phyloP scores from a whole-genome alignment of 495 filamentous ascomycete species.

The Mycothermus thermophilus region DNA sequence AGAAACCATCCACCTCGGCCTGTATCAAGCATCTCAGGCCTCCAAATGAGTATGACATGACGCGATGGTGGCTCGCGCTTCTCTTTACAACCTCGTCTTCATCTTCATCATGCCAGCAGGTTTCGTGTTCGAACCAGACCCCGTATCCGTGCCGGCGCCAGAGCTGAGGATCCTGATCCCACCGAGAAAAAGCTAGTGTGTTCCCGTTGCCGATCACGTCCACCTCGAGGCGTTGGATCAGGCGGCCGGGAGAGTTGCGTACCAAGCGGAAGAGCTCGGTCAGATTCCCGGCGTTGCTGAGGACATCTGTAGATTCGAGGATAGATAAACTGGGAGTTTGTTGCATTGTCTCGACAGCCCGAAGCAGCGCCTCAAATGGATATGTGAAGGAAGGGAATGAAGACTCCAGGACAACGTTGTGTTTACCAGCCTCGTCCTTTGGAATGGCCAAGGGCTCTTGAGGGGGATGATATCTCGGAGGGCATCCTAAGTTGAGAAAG shows the following conservation, averaged over 20 bases:
- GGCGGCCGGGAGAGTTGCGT: too few relatives aligned
- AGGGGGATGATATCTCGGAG: constrained; percentile 9
- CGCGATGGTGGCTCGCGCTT: constrained; percentile 16
- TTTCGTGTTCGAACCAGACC: constrained; percentile 12
- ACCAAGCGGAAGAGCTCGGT: too few relatives aligned
- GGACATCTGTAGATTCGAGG: not conserved
- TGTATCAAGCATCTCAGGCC: constrained; percentile 12
- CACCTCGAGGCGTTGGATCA: too few relatives aligned
- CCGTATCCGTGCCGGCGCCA: constrained; percentile 7
- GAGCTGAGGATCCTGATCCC: constrained; percentile 8
- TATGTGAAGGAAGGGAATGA: constrained; percentile 5
- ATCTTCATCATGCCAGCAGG: constrained; percentile 8
- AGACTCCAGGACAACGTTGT: not conserved
- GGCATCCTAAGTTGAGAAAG: too few relatives aligned
- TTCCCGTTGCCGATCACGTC: constrained; percentile 11
- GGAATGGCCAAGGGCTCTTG: not conserved
- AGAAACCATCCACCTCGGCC: constrained; percentile 14
- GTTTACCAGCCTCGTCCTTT: not conserved
- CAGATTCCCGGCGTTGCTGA: too few relatives aligned
- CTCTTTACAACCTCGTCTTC: constrained; percentile 3
- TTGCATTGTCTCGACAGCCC: constrained; percentile 5
- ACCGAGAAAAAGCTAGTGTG: constrained; percentile 10
- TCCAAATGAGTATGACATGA: constrained; percentile 12
- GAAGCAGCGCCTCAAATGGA: constrained; percentile 14
- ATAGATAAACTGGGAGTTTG: constrained; percentile 7